These are phyloP conservation scores for Phycomyces nitens DNA, from an alignment of 192 early-diverging fungal genomes.

Conservation along the genomic window DNA sequence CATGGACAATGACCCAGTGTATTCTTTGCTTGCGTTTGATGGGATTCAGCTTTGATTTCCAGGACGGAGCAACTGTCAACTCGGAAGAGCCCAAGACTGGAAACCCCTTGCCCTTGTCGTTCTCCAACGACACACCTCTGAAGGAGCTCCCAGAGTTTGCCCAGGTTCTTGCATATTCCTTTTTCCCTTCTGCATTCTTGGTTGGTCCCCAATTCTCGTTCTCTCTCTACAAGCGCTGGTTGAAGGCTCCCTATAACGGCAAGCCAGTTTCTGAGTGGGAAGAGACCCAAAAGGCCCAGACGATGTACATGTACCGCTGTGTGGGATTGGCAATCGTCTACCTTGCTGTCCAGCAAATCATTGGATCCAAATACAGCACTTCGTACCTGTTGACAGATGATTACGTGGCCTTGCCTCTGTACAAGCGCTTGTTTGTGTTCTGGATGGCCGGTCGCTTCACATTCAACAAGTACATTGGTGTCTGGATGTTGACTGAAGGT, in stretches of 20 bases:
- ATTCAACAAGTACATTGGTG: slow-evolving; percentile 59
- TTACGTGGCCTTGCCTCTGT: slow-evolving; percentile 32
- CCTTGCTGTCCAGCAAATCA: slow-evolving; percentile 41
- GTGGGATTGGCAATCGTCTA: slow-evolving; percentile 40
- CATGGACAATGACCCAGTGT: slow-evolving; percentile 63
- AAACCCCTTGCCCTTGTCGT: slow-evolving; percentile 37
- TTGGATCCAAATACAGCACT: slow-evolving; percentile 42
- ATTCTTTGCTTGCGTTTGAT: slow-evolving; percentile 60
- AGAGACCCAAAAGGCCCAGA: slow-evolving; percentile 27
- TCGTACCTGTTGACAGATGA: slow-evolving; percentile 42
- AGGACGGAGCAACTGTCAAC: slow-evolving; percentile 40
- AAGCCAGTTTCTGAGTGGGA: slow-evolving; percentile 7
- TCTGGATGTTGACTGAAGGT: slow-evolving; percentile 60
- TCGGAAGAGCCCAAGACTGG: neutral
- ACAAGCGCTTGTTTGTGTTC: slow-evolving; percentile 38
- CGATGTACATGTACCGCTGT: slow-evolving; percentile 34
- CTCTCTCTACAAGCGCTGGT: slow-evolving; percentile 40
- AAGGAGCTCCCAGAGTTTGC: slow-evolving; percentile 39
- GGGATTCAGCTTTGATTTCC: slow-evolving; percentile 57
- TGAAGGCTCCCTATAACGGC: neutral
- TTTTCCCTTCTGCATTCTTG: slow-evolving; percentile 55
- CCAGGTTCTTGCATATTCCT: slow-evolving; percentile 49
- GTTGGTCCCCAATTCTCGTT: slow-evolving; percentile 65
- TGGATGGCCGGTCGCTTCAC: slow-evolving; percentile 49
- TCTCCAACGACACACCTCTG: slow-evolving; percentile 44